Base-by-base conservation (phyloP, 2,329 filamentous ascomycete species). In the Alternaria brassicae region DNA sequence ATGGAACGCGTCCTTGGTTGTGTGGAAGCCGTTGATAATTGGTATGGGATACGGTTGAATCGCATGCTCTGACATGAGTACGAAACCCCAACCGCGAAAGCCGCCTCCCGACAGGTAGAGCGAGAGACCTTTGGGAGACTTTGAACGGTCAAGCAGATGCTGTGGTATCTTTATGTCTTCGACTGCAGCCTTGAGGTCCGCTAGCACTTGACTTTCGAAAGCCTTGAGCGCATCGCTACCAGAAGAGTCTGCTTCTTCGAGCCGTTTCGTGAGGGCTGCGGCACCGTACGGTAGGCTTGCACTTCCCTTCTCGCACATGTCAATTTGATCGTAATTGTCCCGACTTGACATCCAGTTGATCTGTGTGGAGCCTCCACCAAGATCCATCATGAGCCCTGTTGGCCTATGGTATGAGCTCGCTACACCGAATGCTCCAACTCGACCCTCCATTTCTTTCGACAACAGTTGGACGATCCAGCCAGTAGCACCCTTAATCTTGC, bases 41-140 rank as follows among this genome's bases (percentile, higher is more conserved):
- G 92, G 87, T 25, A 97, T 90, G 0, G 93, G 93, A 74, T 96
- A 97, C 0, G 92, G 92, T 53, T 85, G 81, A 41, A 92, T 85
- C 6, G 82, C 78, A 69, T 94, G 91, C 66, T 86, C 85, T 73
- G 90, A 88, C 90, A 96, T 93, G 52, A 97, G 83, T 72, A 96
- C 88, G 77, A 92, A 96, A 6, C 93, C 93, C 83, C 96, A 97
- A 15, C 93, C 93, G 34, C 93, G 84, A 73, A 97, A 96, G 0
- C 93, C 93, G 23, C 93, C 93, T 41, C 93, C 93, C 62, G 91
- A 96, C 57, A 97, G 87, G 74, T 93, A 97, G 8, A 97, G 82
- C 32, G 90, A 87, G 7, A 77, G 67, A 1, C 73, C 73, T n/a
- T 68, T 58, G 36, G 48, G 53, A 41, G 62, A 63, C 9, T 47